phyloP scores from a whole-genome alignment of 2,329 filamentous ascomycete genomes.

The Mycosphaerella sp. region DNA sequence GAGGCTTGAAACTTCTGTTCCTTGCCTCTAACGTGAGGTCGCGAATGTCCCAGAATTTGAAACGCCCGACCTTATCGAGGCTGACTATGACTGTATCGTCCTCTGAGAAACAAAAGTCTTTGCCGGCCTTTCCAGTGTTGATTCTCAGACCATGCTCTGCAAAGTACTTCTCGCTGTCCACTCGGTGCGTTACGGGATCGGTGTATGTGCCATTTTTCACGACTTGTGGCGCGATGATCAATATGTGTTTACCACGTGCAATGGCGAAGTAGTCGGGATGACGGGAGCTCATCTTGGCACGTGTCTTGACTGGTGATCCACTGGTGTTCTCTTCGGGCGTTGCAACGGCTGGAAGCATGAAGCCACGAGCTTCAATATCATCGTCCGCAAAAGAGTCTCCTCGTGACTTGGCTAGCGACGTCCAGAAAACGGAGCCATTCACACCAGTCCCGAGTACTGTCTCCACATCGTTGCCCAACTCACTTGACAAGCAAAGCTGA shows the following conservation, averaged over 20 bases:
- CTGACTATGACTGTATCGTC: constrained; percentile 93
- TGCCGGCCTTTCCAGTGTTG: constrained; percentile 94
- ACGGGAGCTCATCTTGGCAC: constrained; percentile 79
- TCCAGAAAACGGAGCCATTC: constrained; percentile 96
- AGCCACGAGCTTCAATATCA: constrained; percentile 75
- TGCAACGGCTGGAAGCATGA: constrained; percentile 80
- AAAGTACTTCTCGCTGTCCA: constrained; percentile 82
- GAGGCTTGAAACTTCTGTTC: constrained; percentile 40
- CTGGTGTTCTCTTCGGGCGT: constrained; percentile 85
- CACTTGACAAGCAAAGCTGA: constrained; percentile 60
- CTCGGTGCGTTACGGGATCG: constrained; percentile 47
- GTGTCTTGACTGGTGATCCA: constrained; percentile 89
- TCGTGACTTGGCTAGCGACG: constrained; percentile 67
- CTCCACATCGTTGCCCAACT: constrained; percentile 58
- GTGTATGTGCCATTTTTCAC: constrained; percentile 50
- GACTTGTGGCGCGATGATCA: constrained; percentile 65
- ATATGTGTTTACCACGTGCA: constrained; percentile 91
- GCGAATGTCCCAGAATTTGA: constrained; percentile 98
- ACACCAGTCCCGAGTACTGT: constrained; percentile 87
- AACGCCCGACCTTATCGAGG: constrained; percentile 89
- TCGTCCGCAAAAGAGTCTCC: constrained; percentile 74
- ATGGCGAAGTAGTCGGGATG: constrained; percentile 94
- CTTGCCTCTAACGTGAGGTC: constrained; percentile 52
- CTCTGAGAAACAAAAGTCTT: constrained; percentile 96
- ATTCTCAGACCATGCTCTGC: constrained; percentile 86